Percentiles rank a stretch among this genome's conserved stretches.
phyloP scores from a whole-genome alignment of 768 basidiomycete genomes.

The Tricholoma flavovirens region DNA sequence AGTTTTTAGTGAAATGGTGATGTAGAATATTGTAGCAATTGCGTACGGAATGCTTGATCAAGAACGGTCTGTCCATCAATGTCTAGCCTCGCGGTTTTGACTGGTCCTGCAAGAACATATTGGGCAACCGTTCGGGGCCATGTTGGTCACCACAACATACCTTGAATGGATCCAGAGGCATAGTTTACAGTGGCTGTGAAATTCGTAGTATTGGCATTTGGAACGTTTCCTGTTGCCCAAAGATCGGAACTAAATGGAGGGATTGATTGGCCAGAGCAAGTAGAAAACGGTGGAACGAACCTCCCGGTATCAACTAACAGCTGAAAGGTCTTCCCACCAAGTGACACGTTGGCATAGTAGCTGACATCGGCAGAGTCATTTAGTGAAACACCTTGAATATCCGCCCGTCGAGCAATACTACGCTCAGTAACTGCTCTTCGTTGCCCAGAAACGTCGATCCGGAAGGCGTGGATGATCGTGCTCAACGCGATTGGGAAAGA shows the following conservation, averaged over 20 bases:
- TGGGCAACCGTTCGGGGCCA: background rate
- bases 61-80: constrained; percentile 39
- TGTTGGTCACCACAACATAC: constrained; percentile 23
- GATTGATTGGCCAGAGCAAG: background rate
- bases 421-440: background rate
- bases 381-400: constrained; percentile 17
- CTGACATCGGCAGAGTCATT: constrained; percentile 33
- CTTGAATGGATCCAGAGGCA: constrained; percentile 47
- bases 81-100: constrained; percentile 37
- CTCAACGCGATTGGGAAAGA: constrained; percentile 1
- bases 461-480: constrained; percentile 10
- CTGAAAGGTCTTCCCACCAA: constrained; percentile 30
- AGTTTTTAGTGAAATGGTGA: background rate
- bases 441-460: constrained; percentile 17
- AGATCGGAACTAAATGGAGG: constrained; percentile 49
- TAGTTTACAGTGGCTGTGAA: constrained; percentile 39
- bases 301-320: constrained; percentile 46
- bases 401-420: constrained; percentile 7
- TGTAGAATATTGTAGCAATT: constrained; percentile 12
- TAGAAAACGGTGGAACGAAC: constrained; percentile 18
- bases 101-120: constrained; percentile 27
- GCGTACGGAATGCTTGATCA: constrained; percentile 45
- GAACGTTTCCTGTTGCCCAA: constrained; percentile 47
- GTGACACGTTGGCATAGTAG: constrained; percentile 33
- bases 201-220: constrained; percentile 32